Percentiles rank a stretch among this genome's conserved stretches.
Evolutionary conservation across 23 red algal species (phyloP).

Genomic region (Gracilaria caudata): DNA sequence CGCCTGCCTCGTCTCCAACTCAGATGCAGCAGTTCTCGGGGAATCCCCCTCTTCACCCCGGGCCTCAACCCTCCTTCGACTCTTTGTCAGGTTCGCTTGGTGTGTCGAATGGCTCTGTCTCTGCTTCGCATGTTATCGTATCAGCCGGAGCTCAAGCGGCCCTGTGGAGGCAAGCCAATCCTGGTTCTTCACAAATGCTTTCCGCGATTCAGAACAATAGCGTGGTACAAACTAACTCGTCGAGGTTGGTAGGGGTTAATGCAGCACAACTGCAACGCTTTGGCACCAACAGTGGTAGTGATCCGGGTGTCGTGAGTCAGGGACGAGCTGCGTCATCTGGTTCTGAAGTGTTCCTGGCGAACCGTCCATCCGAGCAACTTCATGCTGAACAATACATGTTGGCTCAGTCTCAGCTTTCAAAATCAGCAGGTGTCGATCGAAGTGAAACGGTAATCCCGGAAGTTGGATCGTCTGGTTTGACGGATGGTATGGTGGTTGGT

Average conservation of each 20-base stretch:
- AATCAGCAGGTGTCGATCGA: neutral
- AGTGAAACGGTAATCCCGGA: neutral
- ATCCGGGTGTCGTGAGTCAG: neutral
- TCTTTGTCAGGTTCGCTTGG: neutral
- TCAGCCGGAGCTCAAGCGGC: conserved; percentile 22
- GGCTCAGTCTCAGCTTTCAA: neutral
- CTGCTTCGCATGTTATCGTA: conserved; percentile 21
- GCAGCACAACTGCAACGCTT: neutral
- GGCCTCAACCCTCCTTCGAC: neutral
- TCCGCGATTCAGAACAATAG: neutral
- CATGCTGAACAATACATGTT: neutral
- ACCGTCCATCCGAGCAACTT: neutral
- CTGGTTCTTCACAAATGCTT: neutral
- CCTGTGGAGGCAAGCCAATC: conserved; percentile 3
- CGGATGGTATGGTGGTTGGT: neutral
- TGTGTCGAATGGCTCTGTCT: conserved; percentile 20
- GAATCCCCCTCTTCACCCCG: neutral
- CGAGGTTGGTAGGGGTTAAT: neutral
- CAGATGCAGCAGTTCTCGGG: neutral
- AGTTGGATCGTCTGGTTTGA: neutral
- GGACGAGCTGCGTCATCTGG: neutral
- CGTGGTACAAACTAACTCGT: neutral
- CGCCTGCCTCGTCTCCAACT: neutral
- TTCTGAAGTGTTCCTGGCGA: neutral
- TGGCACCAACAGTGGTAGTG: neutral